Percentiles rank a stretch among this genome's conserved stretches.
phyloP scores from a whole-genome alignment of 352 stramenopile genomes.

The Globisporangium nodosum region DNA sequence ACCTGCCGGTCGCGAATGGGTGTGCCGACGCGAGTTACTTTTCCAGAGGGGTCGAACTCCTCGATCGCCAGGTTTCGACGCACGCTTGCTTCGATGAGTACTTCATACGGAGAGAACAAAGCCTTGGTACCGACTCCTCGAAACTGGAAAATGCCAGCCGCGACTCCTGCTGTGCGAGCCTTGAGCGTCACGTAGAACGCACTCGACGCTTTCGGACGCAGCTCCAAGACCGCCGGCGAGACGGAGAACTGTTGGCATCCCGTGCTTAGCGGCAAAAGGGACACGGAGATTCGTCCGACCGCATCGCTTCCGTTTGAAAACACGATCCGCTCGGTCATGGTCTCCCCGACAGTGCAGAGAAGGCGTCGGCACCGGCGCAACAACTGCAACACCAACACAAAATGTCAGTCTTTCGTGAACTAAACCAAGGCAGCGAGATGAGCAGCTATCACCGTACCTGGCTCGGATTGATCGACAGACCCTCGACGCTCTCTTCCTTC shows the following conservation, averaged over 20 bases:
- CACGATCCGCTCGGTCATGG: slow-evolving; percentile 68
- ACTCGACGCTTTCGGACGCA: slow-evolving; percentile 48
- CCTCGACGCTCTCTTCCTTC: slow-evolving; percentile 6
- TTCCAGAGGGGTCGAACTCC: slow-evolving; percentile 1
- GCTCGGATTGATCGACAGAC: slow-evolving; percentile 11
- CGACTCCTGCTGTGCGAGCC: slow-evolving; percentile 47
- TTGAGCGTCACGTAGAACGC: slow-evolving; percentile 69
- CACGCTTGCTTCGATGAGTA: slow-evolving; percentile 81
- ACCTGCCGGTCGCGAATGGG: slow-evolving; percentile 14
- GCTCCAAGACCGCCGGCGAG: slow-evolving; percentile 67
- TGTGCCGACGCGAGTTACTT: not conserved
- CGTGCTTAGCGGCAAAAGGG: slow-evolving; percentile 71
- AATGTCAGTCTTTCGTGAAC: not conserved
- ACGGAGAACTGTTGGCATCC: slow-evolving; percentile 83
- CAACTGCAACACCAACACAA: slow-evolving; percentile 21
- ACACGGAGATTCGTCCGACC: slow-evolving; percentile 66
- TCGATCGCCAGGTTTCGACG: slow-evolving; percentile 29
- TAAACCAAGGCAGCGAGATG: not conserved
- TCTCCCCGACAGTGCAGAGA: slow-evolving; percentile 62
- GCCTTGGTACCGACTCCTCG: slow-evolving; percentile 58
- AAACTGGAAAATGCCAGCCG: slow-evolving; percentile 85
- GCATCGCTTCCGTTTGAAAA: slow-evolving; percentile 64
- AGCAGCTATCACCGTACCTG: slow-evolving; percentile 4
- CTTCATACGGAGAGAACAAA: slow-evolving; percentile 70
- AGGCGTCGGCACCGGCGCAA: slow-evolving; percentile 58